Percentiles rank a stretch among this genome's conserved stretches.
Conservation (phyloP, 192 early-diverging fungal species). For the Linderina pennispora region DNA sequence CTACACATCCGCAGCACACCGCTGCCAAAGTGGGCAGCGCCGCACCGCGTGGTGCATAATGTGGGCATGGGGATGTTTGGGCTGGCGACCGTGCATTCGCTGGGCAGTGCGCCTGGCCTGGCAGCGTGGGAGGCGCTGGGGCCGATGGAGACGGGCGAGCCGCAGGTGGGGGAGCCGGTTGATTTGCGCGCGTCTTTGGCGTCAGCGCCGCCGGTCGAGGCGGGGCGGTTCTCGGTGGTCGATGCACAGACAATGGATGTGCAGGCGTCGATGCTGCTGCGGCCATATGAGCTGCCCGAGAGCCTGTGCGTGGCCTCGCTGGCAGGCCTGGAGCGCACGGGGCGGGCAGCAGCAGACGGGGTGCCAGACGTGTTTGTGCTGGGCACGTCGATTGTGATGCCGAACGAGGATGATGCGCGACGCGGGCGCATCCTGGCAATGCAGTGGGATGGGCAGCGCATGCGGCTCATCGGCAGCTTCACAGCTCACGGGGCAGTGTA, state of each 20-base stretch:
- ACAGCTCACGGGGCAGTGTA: constrained; percentile 64
- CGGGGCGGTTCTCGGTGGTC: constrained; percentile 54
- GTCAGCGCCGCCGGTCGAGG: constrained; percentile 13
- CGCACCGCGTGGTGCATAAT: constrained; percentile 63
- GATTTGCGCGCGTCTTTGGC: background rate
- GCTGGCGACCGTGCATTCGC: constrained; percentile 47
- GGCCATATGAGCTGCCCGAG: constrained; percentile 25
- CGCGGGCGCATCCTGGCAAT: constrained; percentile 71
- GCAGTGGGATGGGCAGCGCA: constrained; percentile 47
- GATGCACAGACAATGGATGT: constrained; percentile 68
- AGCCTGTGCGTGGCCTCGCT: constrained; percentile 29
- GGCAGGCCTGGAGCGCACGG: constrained; percentile 3
- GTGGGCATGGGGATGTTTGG: constrained; percentile 53
- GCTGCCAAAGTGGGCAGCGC: constrained; percentile 55
- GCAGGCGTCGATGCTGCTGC: constrained; percentile 13
- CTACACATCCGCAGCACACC: constrained; percentile 70
- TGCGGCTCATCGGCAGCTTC: constrained; percentile 47
- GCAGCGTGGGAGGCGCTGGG: constrained; percentile 5
- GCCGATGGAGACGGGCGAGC: constrained; percentile 5
- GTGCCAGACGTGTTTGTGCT: constrained; percentile 52
- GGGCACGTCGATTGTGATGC: constrained; percentile 63
- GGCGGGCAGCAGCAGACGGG: background rate
- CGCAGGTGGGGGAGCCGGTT: constrained; percentile 2
- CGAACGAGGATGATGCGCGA: constrained; percentile 56
- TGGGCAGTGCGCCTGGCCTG: background rate